Conservation (phyloP, 2,329 filamentous ascomycete genomes). For the Fusarium newnesense region DNA sequence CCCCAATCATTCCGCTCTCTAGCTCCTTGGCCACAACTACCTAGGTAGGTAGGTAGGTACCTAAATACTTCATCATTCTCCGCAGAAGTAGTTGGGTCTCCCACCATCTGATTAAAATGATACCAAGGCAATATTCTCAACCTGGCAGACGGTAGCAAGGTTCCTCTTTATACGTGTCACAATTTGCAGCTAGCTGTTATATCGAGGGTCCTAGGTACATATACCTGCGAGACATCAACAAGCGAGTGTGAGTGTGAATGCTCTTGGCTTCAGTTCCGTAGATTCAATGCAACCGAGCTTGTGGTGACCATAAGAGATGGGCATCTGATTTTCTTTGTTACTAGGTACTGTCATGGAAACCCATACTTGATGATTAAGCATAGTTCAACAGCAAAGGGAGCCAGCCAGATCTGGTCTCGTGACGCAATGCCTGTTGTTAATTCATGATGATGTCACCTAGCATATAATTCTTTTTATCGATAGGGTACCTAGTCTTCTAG, state of each 20-base stretch:
- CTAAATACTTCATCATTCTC: neutral
- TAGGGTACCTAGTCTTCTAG: neutral
- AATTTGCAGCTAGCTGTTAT: neutral
- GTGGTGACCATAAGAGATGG: constrained; percentile 10
- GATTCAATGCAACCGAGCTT: constrained; percentile 1
- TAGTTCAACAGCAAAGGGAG: neutral
- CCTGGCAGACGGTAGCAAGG: constrained; percentile 2
- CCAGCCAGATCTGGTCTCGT: constrained; percentile 26
- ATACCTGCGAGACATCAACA: neutral
- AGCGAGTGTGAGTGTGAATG: neutral
- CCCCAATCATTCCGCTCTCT: neutral
- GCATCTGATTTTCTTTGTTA: neutral
- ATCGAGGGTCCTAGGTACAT: constrained; percentile 1
- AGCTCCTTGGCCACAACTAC: neutral
- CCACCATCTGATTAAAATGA: neutral
- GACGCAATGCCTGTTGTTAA: constrained; percentile 27
- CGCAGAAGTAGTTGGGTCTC: neutral
- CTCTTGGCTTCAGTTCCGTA: neutral
- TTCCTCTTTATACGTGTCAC: neutral
- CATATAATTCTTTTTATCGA: constrained; percentile 11
- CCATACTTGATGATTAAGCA: neutral
- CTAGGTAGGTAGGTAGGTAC: too few species aligned
- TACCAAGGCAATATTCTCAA: neutral
- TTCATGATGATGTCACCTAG: constrained; percentile 29
- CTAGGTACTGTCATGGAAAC: neutral